Base-by-base conservation (phyloP, 768 basidiomycete species). In the Boletus speciosus region DNA sequence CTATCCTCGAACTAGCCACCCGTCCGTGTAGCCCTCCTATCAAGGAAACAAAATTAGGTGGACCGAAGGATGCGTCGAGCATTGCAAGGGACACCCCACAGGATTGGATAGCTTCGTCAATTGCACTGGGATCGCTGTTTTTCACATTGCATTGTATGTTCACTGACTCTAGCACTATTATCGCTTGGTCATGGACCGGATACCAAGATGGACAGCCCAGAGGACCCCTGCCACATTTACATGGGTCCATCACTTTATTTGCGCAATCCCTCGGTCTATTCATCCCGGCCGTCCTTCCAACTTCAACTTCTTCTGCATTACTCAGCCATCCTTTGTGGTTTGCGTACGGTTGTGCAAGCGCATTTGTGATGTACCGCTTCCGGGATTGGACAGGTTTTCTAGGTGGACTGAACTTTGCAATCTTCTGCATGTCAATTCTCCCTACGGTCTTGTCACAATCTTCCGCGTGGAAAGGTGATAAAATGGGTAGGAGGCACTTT, bases 121-220 rank as follows among this genome's bases (percentile, higher is more conserved):
- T 88, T 12, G 79, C 86, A 0, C 73, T 90, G 9, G 89, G 88
- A 3, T 78, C 81, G 32, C 71, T 89, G 29, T 66, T 93, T 10
- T 93, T 88, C 72, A 79, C 81, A 12, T 64, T 92, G 0, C 88
- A 93, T 61, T 84, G 81, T 43, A 76, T 91, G 40, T 72, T 92
- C 47, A 79, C 84, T 3, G 92, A 95, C 53, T 74, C 87, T 2
- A 86, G 84, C 59, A 90, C 90, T 0, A 78, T 93, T 42, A 78
- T 93, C 54, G 83, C 89, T 19, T 93, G 90, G 88, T 86, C 88
- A 2, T 95, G 92, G 92, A 88, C 90, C 0, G 92, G 92, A n/a
- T 94, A 86, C 58, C 79, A 82, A 21, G 73, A 85, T 41, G 72
- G 78, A 36, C 64, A 65, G 4, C 78, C 84, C 34, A 79, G 73